Evolutionary conservation across 2,329 filamentous ascomycete species (phyloP).

Genomic region (Hymenotorrendiella dingleyae): DNA sequence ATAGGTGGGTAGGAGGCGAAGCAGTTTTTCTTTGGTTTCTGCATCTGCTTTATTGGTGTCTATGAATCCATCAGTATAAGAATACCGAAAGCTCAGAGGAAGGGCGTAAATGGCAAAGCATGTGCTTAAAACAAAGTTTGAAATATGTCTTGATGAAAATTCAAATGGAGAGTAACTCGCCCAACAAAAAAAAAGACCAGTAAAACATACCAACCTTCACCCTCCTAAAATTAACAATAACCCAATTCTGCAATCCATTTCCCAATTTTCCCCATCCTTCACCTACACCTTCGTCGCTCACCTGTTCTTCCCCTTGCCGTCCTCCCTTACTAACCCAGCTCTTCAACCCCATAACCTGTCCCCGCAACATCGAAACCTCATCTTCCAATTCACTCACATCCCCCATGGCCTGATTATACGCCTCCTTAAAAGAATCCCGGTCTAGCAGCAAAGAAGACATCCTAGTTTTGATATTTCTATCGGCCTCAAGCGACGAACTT

Average conservation of each 20-base stretch:
- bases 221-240: conserved; percentile 62
- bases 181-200: neutral
- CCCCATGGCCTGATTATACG: conserved; percentile 41
- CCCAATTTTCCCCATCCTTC: conserved; percentile 56
- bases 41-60: conserved; percentile 39
- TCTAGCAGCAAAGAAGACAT: conserved; percentile 26
- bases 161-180: neutral
- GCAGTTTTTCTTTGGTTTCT: conserved; percentile 38
- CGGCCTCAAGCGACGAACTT: conserved; percentile 29
- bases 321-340: conserved; percentile 66
- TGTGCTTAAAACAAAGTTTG: too few relatives aligned
- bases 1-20: conserved; percentile 51
- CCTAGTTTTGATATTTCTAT: conserved; percentile 26
- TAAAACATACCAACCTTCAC: conserved; percentile 42
- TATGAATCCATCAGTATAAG: too few relatives aligned
- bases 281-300: conserved; percentile 60
- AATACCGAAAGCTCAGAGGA: too few relatives aligned
- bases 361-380: conserved; percentile 47
- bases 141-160: too few relatives aligned
- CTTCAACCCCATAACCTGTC: conserved; percentile 62
- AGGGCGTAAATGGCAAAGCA: too few relatives aligned
- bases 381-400: conserved; percentile 47
- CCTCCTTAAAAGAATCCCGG: conserved; percentile 38
- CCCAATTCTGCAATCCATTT: conserved; percentile 69
- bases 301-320: conserved; percentile 51